Conservation (phyloP, 306 rosid genomes). For the Albizia julibrissin region DNA sequence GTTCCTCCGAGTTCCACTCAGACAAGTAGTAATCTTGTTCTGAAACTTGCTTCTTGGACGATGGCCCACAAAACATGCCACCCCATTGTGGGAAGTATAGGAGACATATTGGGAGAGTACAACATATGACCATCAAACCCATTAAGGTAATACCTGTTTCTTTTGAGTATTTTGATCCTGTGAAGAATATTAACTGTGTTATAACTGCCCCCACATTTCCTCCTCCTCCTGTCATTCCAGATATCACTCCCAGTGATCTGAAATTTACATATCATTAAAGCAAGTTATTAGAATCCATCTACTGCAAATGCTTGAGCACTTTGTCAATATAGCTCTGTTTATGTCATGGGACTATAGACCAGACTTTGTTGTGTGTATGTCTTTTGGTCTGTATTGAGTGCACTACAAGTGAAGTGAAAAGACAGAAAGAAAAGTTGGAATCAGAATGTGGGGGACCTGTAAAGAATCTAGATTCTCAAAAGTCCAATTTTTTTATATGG, state of each 20-base stretch:
- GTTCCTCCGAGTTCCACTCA: conserved; percentile 77
- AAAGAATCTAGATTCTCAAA: background rate
- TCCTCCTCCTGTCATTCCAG: conserved; percentile 98
- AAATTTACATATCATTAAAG: background rate
- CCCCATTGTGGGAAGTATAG: conserved; percentile 97
- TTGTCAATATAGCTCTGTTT: background rate
- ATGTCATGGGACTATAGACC: background rate
- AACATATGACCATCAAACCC: conserved; percentile 81
- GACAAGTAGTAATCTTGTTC: conserved; percentile 86
- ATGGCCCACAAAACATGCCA: conserved; percentile 76
- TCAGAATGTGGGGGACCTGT: background rate
- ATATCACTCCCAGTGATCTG: conserved; percentile 85
- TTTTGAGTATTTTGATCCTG: conserved; percentile 77
- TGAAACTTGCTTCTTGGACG: conserved; percentile 37
- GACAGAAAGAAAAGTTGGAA: background rate
- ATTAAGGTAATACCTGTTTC: conserved; percentile 81
- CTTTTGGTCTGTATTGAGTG: background rate
- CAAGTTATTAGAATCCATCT: background rate
- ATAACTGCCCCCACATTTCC: conserved; percentile 91
- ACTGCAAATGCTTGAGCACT: background rate
- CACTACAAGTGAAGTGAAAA: background rate
- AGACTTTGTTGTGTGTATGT: background rate
- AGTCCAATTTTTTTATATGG: background rate
- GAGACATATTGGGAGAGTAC: conserved; percentile 67
- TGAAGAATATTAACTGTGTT: conserved; percentile 82